A percentile compares a stretch with the other conserved stretches of the same genome.
phyloP scores from a whole-genome alignment of 140 eudicot species.

The Oenanthe javanica region DNA sequence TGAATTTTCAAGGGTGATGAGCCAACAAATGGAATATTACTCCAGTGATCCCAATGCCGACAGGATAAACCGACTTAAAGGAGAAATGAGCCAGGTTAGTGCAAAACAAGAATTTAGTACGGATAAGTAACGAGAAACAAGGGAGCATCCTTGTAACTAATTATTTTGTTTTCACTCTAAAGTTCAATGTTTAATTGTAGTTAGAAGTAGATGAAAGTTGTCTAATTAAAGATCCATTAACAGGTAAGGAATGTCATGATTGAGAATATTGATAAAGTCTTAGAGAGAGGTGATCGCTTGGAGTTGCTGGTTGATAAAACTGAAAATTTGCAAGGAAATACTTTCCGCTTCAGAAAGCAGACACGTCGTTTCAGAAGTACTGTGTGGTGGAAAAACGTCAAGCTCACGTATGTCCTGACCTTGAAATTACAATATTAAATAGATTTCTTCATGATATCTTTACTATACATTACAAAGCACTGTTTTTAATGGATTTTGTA shows the following conservation, averaged over 20 bases:
- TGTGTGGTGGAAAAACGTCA: slow-evolving; percentile 97
- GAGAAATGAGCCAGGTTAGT: slow-evolving; percentile 96
- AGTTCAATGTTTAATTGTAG: neutral
- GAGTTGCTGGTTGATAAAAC: slow-evolving; percentile 93
- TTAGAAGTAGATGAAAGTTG: neutral
- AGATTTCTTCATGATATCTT: neutral
- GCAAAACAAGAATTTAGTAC: neutral
- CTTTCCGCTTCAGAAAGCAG: slow-evolving; percentile 86
- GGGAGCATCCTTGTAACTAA: neutral
- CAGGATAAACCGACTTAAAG: slow-evolving; percentile 74
- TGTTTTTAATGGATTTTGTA: neutral
- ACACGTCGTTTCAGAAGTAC: slow-evolving; percentile 76
- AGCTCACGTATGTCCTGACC: slow-evolving; percentile 62
- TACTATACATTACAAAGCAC: neutral
- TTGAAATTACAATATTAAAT: neutral
- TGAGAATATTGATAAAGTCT: slow-evolving; percentile 84
- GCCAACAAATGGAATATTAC: slow-evolving; percentile 89
- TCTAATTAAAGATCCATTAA: slow-evolving; percentile 4
- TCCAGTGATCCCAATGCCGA: slow-evolving; percentile 93
- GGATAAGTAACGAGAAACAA: neutral
- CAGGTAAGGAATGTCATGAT: slow-evolving; percentile 92
- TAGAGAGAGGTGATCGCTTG: slow-evolving; percentile 93
- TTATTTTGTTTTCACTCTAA: neutral
- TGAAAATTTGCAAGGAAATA: slow-evolving; percentile 73
- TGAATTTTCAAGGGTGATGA: slow-evolving; percentile 86